A percentile compares a stretch with the other conserved stretches of the same genome.
Conservation (phyloP, 1,284 basidiomycete species). For the Melanopsichium pennsylvanicum region DNA sequence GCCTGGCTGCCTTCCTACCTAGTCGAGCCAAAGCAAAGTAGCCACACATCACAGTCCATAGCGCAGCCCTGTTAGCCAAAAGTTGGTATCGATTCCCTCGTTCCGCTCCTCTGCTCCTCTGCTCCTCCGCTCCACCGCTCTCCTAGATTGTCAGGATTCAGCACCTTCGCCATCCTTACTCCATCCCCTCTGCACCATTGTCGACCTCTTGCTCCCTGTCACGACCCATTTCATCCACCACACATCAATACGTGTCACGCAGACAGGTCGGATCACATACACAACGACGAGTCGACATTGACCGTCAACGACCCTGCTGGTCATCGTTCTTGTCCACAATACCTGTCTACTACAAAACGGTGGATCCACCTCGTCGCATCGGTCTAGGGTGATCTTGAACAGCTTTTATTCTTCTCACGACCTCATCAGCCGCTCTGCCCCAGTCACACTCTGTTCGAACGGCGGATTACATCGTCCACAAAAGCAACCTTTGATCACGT, state of each 20-base stretch:
- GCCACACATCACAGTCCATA: background rate
- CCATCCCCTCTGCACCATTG: background rate
- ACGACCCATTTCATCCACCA: background rate
- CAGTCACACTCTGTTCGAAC: background rate
- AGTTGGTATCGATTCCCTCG: slow-evolving; percentile 10
- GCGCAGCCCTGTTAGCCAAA: no score
- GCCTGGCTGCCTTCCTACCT: background rate
- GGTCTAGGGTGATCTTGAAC: no score
- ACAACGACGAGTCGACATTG: slow-evolving; percentile 1
- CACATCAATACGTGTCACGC: slow-evolving; percentile 8
- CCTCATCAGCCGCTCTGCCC: slow-evolving; percentile 1
- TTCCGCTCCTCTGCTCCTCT: slow-evolving; percentile 10
- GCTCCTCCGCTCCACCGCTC: no score
- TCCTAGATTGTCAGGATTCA: slow-evolving; percentile 2
- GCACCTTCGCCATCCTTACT: slow-evolving; percentile 16
- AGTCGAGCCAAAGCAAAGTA: slow-evolving; percentile 1
- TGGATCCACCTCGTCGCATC: no score
- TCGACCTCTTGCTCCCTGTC: background rate
- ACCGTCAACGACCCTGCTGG: background rate
- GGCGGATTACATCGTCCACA: no score
- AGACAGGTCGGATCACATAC: slow-evolving; percentile 5
- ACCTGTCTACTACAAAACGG: no score
- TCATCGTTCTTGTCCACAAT: background rate
- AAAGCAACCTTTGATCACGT: no score
- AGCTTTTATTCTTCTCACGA: no score